Conservation (phyloP, 257 asterid genomes). For the Solanum commersonii region DNA sequence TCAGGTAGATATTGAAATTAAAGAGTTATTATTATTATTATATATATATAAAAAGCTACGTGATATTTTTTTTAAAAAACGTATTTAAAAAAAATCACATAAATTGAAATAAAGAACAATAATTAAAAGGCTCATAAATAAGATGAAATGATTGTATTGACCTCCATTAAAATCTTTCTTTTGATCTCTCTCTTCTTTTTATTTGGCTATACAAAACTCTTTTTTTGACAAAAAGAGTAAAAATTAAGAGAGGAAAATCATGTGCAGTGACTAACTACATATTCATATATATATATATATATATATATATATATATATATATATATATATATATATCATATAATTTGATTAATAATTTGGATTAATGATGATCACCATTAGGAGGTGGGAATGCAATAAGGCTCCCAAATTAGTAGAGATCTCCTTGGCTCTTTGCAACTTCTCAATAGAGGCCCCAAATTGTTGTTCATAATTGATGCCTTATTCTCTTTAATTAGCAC, state of each 20-base stretch:
- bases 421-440: conserved; percentile 61
- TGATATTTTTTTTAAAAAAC: not conserved
- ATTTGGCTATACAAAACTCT: conserved; percentile 13
- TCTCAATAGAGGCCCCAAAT: conserved; percentile 26
- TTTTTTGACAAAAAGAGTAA: conserved; percentile 1
- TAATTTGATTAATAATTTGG: not conserved
- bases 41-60: not conserved
- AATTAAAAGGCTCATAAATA: not conserved
- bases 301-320: too few relatives aligned
- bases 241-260: conserved; percentile 2
- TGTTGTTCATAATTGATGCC: not conserved
- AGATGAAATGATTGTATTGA: not conserved
- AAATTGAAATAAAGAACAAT: not conserved
- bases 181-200: not conserved
- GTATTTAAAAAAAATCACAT: not conserved
- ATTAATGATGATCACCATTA: conserved; percentile 10
- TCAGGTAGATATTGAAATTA: not conserved
- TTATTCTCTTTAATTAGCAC: conserved; percentile 32
- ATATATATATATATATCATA: not conserved
- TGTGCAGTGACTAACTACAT: not conserved
- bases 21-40: not conserved
- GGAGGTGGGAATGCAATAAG: conserved; percentile 72
- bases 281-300: not conserved
- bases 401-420: conserved; percentile 43
- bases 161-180: not conserved